A percentile compares a stretch with the other conserved stretches of the same genome.
phyloP scores from a whole-genome alignment of 1,284 basidiomycete species.

The Tremellales sp. region DNA sequence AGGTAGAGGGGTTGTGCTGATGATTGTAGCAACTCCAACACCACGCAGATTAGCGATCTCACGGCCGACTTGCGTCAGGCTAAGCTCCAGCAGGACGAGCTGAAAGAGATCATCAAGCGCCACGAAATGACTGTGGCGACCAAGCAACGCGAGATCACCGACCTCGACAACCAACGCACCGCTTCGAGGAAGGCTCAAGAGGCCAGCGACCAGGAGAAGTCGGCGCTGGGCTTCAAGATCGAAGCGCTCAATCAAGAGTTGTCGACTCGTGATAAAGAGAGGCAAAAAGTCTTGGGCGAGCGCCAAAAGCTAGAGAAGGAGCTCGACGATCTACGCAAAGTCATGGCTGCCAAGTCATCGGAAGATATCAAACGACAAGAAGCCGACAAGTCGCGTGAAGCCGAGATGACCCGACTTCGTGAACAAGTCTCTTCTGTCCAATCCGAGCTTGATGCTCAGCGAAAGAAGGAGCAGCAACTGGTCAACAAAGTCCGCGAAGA shows the following conservation, averaged over 20 bases:
- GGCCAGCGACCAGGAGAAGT: constrained; percentile 46
- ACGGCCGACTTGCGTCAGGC: constrained; percentile 66
- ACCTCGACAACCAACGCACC: constrained; percentile 60
- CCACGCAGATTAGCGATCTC: constrained; percentile 58
- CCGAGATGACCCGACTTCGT: constrained; percentile 74
- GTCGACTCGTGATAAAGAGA: constrained; percentile 61
- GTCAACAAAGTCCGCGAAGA: constrained; percentile 47
- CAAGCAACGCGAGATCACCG: constrained; percentile 69
- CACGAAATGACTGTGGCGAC: constrained; percentile 69
- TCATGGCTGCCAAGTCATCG: constrained; percentile 77
- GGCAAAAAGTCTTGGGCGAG: constrained; percentile 54
- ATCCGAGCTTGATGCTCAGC: constrained; percentile 34
- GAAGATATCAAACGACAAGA: constrained; percentile 81
- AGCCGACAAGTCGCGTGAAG: constrained; percentile 80
- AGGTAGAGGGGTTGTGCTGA: constrained; percentile 1
- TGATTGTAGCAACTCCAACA: constrained; percentile 58
- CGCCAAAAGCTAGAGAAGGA: constrained; percentile 70
- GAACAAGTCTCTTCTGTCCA: constrained; percentile 53
- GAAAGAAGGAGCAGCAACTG: constrained; percentile 30
- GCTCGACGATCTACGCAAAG: constrained; percentile 74
- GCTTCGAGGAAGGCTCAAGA: constrained; percentile 46
- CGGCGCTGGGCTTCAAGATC: constrained; percentile 64
- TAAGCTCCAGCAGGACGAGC: constrained; percentile 74
- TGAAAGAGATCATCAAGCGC: constrained; percentile 45
- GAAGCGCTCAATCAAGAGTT: constrained; percentile 67